Evolutionary conservation across 2,329 filamentous ascomycete species (phyloP).

Genomic region (Fusarium sp.): DNA sequence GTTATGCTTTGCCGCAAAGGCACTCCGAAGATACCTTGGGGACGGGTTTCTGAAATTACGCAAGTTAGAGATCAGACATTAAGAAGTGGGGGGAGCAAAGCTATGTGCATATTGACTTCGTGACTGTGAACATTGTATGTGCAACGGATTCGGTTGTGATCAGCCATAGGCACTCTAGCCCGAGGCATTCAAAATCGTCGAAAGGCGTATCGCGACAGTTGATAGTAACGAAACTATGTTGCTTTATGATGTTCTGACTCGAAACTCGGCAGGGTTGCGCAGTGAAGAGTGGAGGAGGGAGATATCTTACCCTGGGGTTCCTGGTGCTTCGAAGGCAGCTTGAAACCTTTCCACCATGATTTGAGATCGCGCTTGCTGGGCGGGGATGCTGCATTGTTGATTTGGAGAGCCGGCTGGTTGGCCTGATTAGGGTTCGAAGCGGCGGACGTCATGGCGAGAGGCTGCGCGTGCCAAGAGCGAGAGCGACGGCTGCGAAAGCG

Average conservation of each 20-base stretch:
- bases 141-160: neutral
- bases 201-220: slow-evolving; percentile 3
- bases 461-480: slow-evolving; percentile 20
- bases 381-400: slow-evolving; percentile 67
- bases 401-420: slow-evolving; percentile 43
- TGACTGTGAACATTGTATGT: neutral
- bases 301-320: slow-evolving; percentile 61
- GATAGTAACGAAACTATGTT: neutral
- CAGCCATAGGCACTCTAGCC: neutral
- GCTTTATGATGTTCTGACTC: slow-evolving; percentile 1
- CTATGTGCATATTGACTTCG: neutral
- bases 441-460: slow-evolving; percentile 49
- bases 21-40: slow-evolving; percentile 90
- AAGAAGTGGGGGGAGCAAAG: neutral
- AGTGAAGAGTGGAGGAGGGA: neutral
- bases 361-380: slow-evolving; percentile 88
- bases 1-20: slow-evolving; percentile 93
- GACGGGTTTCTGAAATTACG: slow-evolving; percentile 53
- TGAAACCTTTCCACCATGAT: slow-evolving; percentile 98
- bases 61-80: slow-evolving; percentile 29
- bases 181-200: neutral
- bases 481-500: slow-evolving; percentile 2
- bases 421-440: slow-evolving; percentile 46
- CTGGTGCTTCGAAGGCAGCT: slow-evolving; percentile 69
- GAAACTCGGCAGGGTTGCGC: slow-evolving; percentile 6